These are phyloP conservation scores for Protostelium mycophagum DNA, from an alignment of 78 protist species.

Conservation along the genomic window DNA sequence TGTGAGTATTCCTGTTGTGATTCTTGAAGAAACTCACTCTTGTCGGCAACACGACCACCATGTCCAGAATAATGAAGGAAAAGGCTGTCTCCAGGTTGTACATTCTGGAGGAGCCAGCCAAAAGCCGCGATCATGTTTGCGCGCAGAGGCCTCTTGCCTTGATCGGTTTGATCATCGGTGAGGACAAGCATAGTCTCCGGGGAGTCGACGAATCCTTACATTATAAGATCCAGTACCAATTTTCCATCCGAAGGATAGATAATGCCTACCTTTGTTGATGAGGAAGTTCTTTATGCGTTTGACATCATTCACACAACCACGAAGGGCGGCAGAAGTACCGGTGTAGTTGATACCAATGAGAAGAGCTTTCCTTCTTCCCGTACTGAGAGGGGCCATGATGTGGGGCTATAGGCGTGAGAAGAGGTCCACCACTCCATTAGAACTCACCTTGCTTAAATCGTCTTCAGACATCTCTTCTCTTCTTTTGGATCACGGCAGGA, in stretches of 20 bases:
- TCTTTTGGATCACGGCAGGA: too few relatives aligned
- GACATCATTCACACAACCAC: background rate
- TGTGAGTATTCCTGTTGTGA: background rate
- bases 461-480: too few relatives aligned
- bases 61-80: background rate
- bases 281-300: background rate
- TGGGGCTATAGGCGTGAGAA: background rate
- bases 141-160: background rate
- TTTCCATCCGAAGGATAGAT: background rate
- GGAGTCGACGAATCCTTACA: background rate
- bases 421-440: too few relatives aligned
- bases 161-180: background rate
- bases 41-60: background rate
- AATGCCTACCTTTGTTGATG: background rate
- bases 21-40: background rate
- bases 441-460: too few relatives aligned
- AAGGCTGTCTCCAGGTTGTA: background rate
- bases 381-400: background rate
- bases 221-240: too few relatives aligned
- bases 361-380: background rate
- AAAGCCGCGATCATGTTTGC: background rate
- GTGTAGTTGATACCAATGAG: conserved; percentile 1
- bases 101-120: background rate
- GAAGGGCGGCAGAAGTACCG: background rate
- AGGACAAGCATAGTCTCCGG: background rate